These are phyloP conservation scores for Monotropa hypopitys DNA, from an alignment of 179 eudicot species.

Conservation along the genomic window DNA sequence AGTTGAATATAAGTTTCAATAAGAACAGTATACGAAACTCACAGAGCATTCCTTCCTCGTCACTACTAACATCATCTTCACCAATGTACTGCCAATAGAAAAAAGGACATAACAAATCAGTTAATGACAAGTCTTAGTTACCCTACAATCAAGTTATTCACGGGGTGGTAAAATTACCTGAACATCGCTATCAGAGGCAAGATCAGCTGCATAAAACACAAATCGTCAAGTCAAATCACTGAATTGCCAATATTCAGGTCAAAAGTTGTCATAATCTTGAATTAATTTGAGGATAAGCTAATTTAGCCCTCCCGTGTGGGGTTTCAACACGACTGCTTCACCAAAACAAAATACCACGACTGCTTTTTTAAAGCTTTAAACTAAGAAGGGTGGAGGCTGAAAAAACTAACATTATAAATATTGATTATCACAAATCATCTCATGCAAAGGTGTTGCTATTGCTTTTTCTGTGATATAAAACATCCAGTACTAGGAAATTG, in stretches of 20 bases:
- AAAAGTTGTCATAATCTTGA: not conserved
- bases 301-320: not conserved
- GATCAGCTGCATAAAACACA: slow-evolving; percentile 33
- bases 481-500: not conserved
- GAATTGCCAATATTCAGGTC: not conserved
- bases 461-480: not conserved
- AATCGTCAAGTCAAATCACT: slow-evolving; percentile 8
- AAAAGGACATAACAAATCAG: slow-evolving; percentile 6
- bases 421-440: not conserved
- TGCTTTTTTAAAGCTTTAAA: not conserved
- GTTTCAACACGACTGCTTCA: not conserved
- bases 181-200: slow-evolving; percentile 37
- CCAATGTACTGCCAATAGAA: slow-evolving; percentile 32
- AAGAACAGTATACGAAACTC: slow-evolving; percentile 18
- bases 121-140: not conserved
- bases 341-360: not conserved
- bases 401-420: not conserved
- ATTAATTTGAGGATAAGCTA: not conserved
- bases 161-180: slow-evolving; percentile 28
- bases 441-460: not conserved
- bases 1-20: not conserved
- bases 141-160: not conserved
- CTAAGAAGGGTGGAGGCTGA: not conserved
- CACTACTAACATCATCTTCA: slow-evolving; percentile 44
- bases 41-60: slow-evolving; percentile 83